Evolutionary conservation across 805 yeast species (phyloP), one percentile per base, ranked within the genome.

Genomic region (Myxozyma monticola): DNA sequence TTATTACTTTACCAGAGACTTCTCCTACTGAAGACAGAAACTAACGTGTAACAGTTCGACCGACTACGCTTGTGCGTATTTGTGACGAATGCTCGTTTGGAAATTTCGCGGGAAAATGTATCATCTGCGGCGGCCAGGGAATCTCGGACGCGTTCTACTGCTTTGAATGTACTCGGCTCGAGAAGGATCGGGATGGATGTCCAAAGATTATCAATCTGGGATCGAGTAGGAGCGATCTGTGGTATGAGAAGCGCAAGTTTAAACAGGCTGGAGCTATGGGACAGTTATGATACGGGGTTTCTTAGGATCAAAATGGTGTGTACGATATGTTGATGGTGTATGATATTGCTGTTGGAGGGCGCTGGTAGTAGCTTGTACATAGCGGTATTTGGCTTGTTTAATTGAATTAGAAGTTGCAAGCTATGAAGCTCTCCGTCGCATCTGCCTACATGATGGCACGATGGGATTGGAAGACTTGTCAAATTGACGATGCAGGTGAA

Each of bases 71-170:
- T 49, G 96, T 81, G 1, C 73, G 85, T 50, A 76, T 88, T 18
- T 90, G 98, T 66, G 90, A 85, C 51, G 91, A 84, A 55, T 90
- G 98, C 64, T 77, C 95, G 0, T 81, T 81, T 61, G 95, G 95
- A 4, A 79, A 81, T 49, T 66, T 71, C 37, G 75, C 75, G 1
- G 78, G 76, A 17, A 78, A 76, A 54, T 90, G 98, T 65, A 80
- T 90, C n/a, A 71, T 89, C 18, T 90, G 98, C 69, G 85, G 87
- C 18, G 72, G 73, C 24, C 60, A 56, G 9, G 88, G 89, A 4
- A 76, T 76, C 8, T 75, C 76, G 12, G 85, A 82, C 49, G 96
- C 96, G 0, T 85, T 73, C 61, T 91, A 87, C 66, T 90, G 98
- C 63, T 75, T 78, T 56, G 96, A 88, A 64, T 90, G 98, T 67